phyloP scores from a whole-genome alignment of 225 moss, liverwort and hornwort genomes.

The Anthoceros angustus region DNA sequence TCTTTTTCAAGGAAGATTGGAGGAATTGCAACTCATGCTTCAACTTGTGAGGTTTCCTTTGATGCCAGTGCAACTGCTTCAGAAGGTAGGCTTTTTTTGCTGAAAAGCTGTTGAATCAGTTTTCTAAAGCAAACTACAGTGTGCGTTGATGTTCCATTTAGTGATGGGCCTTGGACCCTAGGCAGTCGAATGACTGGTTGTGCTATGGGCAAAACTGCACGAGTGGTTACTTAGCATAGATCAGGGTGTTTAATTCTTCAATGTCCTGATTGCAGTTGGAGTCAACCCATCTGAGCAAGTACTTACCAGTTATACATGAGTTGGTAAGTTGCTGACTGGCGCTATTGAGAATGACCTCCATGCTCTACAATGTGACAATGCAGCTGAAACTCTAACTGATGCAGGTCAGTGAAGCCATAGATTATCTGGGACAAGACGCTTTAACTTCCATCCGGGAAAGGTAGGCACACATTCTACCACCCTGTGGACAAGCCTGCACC shows the following conservation, averaged over 20 bases:
- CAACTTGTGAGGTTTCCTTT: slow-evolving; percentile 79
- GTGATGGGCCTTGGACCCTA: no score
- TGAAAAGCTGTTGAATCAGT: slow-evolving; percentile 11
- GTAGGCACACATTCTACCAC: slow-evolving; percentile 21
- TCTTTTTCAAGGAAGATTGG: slow-evolving; percentile 33
- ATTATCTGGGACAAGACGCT: slow-evolving; percentile 49
- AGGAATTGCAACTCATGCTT: slow-evolving; percentile 54
- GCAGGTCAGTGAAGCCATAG: slow-evolving; percentile 72
- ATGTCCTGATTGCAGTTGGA: slow-evolving; percentile 20
- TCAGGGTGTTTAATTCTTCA: neutral
- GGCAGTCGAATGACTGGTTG: no score
- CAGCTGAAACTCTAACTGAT: slow-evolving; percentile 1
- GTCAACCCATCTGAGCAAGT: slow-evolving; percentile 18
- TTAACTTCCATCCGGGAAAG: slow-evolving; percentile 41
- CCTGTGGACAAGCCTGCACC: neutral
- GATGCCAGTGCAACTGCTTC: slow-evolving; percentile 43
- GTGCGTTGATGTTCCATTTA: neutral
- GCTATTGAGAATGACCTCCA: neutral
- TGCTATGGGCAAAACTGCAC: no score
- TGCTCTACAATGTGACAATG: neutral
- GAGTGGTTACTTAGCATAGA: no score
- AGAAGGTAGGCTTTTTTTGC: slow-evolving; percentile 41
- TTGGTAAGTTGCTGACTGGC: slow-evolving; percentile 30
- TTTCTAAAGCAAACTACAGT: neutral
- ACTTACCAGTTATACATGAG: slow-evolving; percentile 47